Evolutionary conservation across 2,329 filamentous ascomycete species (phyloP).

Genomic region (Bretziella fagacearum): DNA sequence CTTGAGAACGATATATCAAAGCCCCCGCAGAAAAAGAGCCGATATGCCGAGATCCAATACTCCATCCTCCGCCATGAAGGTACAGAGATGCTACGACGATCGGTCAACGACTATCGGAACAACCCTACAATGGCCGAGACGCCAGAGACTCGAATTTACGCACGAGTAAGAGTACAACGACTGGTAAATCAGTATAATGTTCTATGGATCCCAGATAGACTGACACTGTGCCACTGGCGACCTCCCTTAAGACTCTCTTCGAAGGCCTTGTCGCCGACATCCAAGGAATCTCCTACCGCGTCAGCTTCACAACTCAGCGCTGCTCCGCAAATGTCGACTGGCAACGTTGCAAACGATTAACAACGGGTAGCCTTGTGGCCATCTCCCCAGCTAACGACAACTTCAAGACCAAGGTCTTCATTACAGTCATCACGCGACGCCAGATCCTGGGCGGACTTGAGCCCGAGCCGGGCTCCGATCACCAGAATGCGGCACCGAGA

Average conservation of each 20-base stretch:
- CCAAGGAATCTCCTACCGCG: neutral
- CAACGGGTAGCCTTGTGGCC: constrained; percentile 35
- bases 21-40: no score
- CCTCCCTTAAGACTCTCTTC: neutral
- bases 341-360: constrained; percentile 34
- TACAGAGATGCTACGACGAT: constrained; percentile 48
- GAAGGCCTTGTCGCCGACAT: neutral
- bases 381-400: constrained; percentile 37
- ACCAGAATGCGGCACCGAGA: constrained; percentile 34
- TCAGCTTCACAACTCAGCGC: constrained; percentile 18
- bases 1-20: no score
- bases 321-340: constrained; percentile 52
- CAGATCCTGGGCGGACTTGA: constrained; percentile 43
- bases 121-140: constrained; percentile 41
- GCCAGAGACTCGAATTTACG: constrained; percentile 46
- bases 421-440: constrained; percentile 58
- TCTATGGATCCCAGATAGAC: neutral
- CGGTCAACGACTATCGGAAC: constrained; percentile 38
- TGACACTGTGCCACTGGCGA: neutral
- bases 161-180: constrained; percentile 35
- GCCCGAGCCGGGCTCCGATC: constrained; percentile 24
- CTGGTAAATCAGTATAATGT: neutral
- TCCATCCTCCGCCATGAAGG: constrained; percentile 59
- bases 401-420: constrained; percentile 47
- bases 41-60: constrained; percentile 61